Evolutionary conservation across 2,329 filamentous ascomycete genomes (phyloP), one percentile per base, ranked within the genome.

Genomic region (Aspergillus transmontanensis): DNA sequence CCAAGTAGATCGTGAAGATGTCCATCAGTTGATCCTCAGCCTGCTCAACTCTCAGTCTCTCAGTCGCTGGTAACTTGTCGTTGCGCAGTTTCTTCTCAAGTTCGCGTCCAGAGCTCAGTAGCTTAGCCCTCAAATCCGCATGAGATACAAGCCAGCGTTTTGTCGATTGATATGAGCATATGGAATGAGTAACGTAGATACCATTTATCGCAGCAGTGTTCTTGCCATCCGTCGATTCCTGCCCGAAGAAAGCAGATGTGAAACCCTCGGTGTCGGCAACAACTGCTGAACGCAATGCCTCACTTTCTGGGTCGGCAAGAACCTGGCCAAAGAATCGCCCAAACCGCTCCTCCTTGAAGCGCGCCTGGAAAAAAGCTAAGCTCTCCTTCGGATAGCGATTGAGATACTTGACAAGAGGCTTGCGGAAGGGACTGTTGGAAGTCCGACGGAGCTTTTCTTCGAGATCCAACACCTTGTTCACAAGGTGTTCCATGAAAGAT

Each of bases 241-340:
- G 87, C 68, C 88, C 90, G 65, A 83, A 83, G 28, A 87, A 84
- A 51, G 86, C 85, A 55, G 86, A 85, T 66, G 93, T 85, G 61
- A 99, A 86, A 0, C 84, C 85, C 56, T 93, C 88, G 1, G 93
- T 85, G 65, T 94, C 90, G 21, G 87, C 86, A 59, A 90, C 86
- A 9, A 95, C 89, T 43, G 89, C 87, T 56, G 92, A 89, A 57
- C 95, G 86, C 50, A 99, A 80, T 1, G 90, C 84, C 32, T 84
- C 86, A 74, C 93, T 96, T 19, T 90, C 89, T 0, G 88, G 83
- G 71, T 96, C 88, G 3, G 87, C 85, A 26, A 99, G 84, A 16
- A 96, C 88, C 75, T 99, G 95, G 0, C 93, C 91, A 67, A 99
- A 88, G 77, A 99, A 92, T 19, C 95, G 89, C 3, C 96, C 95